Evolutionary conservation across 306 rosid genomes (phyloP), one percentile per base, ranked within the genome.

Genomic region (Glycine latifolia): DNA sequence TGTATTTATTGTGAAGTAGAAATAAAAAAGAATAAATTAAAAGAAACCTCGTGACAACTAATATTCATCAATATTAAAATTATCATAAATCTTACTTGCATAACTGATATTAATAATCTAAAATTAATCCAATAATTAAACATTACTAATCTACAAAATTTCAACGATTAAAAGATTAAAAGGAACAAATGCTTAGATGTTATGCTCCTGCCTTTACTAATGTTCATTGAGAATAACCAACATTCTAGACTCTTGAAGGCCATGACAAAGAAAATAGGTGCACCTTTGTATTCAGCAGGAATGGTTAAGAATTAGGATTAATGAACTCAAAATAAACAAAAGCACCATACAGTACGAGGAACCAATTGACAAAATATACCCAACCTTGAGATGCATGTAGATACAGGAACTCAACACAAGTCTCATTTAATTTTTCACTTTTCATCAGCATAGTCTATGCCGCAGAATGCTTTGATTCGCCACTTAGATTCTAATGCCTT

Each of bases 401-500:
- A 54, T 14, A 54, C 43, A 10, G 16, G 12, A 75, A 67, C 14
- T 3, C 2, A 8, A 31, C 59, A 52, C 39, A 56, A 16, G 14
- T 41, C 3, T 39, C 50, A 37, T 37, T 37, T 9, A 26, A 61
- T 39, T 43, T 26, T 83, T 72, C 76, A 66, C 7, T 53, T 67
- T 16, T 44, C 10, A 14, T 65, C 60, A 65, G 31, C 53, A 31
- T 43, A n/a, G 54, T 77, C 75, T 41, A 83, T 71, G 12, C 80
- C 87, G 41, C 87, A 84, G 33, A 53, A 84, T 79, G 80, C 80
- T 73, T 79, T 84, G 77, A 84, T 47, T 26, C 71, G 54, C 10
- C 67, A 78, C 65, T 79, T 0, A 9, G 83, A 47, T 84, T 79
- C 46, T 47, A 13, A 15, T 54, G 76, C 82, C 67, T 58, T 43